Percentiles rank a stretch among this genome's conserved stretches.
phyloP scores from a whole-genome alignment of 768 basidiomycete genomes.

The Gautieria morchelliformis region DNA sequence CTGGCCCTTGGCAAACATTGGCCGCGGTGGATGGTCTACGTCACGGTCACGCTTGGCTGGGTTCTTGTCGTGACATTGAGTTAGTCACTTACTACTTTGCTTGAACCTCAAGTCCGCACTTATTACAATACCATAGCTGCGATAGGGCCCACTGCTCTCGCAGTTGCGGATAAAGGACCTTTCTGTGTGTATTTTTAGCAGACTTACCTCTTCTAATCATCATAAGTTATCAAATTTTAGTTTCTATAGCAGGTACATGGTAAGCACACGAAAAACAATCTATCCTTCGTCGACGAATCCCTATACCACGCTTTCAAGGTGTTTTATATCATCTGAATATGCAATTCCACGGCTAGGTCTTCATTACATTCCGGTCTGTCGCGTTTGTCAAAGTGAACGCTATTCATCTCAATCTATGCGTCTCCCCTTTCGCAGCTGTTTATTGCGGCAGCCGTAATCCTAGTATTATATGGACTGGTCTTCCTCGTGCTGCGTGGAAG shows the following conservation, averaged over 20 bases:
- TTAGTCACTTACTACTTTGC: background rate
- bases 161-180: background rate
- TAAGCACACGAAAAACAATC: background rate
- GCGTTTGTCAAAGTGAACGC: background rate
- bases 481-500: conserved; percentile 7
- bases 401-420: background rate
- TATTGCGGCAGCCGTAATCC: conserved; percentile 1
- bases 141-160: background rate
- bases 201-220: background rate
- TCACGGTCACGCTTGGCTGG: conserved; percentile 2
- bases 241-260: conserved; percentile 7
- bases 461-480: conserved; percentile 6
- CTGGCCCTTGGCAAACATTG: conserved; percentile 7
- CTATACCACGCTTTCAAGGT: background rate
- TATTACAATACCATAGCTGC: background rate
- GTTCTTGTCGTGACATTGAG: conserved; percentile 1
- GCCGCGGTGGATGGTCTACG: background rate
- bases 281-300: background rate
- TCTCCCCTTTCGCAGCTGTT: background rate
- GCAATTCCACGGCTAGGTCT: conserved; percentile 2
- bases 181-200: background rate
- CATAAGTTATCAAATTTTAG: background rate
- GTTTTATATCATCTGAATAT: conserved; percentile 7
- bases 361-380: conserved; percentile 6
- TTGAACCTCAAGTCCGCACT: background rate